phyloP scores from a whole-genome alignment of 495 filamentous ascomycete genomes.

The Pyrenopolyporus hunteri region DNA sequence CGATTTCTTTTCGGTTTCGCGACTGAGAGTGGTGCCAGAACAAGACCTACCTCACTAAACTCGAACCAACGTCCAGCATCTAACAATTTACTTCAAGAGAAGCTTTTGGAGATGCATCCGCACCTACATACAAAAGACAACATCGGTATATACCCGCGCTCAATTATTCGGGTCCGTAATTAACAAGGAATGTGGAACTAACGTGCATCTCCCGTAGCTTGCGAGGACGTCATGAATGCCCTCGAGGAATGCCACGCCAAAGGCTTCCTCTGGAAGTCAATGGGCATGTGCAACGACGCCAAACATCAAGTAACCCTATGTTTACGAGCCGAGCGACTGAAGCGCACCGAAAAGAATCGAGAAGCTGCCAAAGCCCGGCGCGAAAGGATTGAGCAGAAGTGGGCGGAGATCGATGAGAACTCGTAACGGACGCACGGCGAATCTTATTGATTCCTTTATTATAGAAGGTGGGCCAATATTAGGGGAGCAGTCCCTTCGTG shows the following conservation, averaged over 20 bases:
- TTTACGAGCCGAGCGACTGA: slow-evolving; percentile 75
- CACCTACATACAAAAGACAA: slow-evolving; percentile 93
- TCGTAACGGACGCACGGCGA: slow-evolving; percentile 48
- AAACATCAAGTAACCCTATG: slow-evolving; percentile 84
- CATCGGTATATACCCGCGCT: slow-evolving; percentile 61
- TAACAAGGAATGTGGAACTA: not conserved
- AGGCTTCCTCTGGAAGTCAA: slow-evolving; percentile 86
- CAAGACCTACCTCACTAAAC: not conserved
- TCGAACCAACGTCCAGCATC: slow-evolving; percentile 1
- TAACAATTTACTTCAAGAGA: not conserved
- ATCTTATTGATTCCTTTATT: not conserved
- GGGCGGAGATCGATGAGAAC: slow-evolving; percentile 84
- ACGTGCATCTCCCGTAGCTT: slow-evolving; percentile 60
- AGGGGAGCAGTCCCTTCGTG: not conserved
- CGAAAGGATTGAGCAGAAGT: slow-evolving; percentile 70
- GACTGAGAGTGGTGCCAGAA: slow-evolving; percentile 9
- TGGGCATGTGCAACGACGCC: slow-evolving; percentile 86
- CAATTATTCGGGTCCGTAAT: not conserved
- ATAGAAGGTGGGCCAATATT: not conserved
- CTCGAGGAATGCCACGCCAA: slow-evolving; percentile 95
- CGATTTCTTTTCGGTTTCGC: slow-evolving; percentile 19
- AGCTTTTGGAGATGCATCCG: slow-evolving; percentile 83
- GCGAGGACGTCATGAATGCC: slow-evolving; percentile 88
- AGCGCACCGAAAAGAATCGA: slow-evolving; percentile 78
- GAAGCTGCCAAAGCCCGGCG: slow-evolving; percentile 71